A percentile compares a stretch with the other conserved stretches of the same genome.
Conservation (phyloP, 2,329 filamentous ascomycete genomes). For the Epichloe typhina region DNA sequence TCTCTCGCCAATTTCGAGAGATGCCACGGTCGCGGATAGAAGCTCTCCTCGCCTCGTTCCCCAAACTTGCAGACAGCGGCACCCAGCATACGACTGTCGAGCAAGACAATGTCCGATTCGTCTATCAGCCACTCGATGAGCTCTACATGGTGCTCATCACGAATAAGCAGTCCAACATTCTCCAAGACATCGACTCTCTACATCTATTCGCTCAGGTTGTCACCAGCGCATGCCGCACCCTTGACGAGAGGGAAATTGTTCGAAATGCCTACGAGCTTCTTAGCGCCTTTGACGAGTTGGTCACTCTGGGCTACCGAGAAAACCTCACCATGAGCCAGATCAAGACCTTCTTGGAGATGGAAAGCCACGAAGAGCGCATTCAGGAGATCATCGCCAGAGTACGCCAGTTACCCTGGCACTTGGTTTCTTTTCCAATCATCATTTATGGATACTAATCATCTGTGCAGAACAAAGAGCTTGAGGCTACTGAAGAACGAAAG, state of each 20-base stretch:
- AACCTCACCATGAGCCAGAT: conserved; percentile 95
- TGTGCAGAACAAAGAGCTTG: conserved; percentile 85
- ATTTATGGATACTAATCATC: conserved; percentile 11
- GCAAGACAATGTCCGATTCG: conserved; percentile 98
- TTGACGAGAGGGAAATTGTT: conserved; percentile 91
- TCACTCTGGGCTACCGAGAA: conserved; percentile 89
- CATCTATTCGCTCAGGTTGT: conserved; percentile 97
- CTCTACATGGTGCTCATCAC: conserved; percentile 99
- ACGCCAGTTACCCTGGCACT: conserved; percentile 16
- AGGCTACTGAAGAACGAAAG: conserved; percentile 96
- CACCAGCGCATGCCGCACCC: conserved; percentile 84
- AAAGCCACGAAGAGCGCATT: conserved; percentile 96
- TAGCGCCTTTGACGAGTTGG: conserved; percentile 92
- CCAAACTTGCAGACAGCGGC: conserved; percentile 89
- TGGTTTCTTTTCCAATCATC: background rate
- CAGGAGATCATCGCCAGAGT: conserved; percentile 94
- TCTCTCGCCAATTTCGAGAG: conserved; percentile 94
- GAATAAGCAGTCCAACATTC: conserved; percentile 97
- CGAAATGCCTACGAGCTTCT: conserved; percentile 93
- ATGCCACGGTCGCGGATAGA: conserved; percentile 96
- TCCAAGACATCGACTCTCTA: conserved; percentile 97
- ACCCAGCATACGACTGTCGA: conserved; percentile 98
- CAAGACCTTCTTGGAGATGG: conserved; percentile 98
- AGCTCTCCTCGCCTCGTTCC: conserved; percentile 90
- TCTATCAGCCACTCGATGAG: conserved; percentile 97